Conservation (phyloP, 148 eudicot species). For the Simmondsia chinensis region DNA sequence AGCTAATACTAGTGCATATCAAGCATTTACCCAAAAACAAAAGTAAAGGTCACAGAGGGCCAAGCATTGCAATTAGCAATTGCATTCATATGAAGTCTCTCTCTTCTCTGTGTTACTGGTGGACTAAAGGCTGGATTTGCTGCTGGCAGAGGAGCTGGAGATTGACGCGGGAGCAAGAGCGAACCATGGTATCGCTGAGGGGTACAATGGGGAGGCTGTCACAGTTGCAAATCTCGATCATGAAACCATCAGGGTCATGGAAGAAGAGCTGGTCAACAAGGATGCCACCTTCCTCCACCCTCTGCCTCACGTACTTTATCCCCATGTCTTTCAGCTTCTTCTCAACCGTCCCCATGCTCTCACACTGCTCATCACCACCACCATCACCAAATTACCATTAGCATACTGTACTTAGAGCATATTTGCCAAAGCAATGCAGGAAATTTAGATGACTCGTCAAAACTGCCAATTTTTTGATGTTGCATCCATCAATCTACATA, state of each 20-base stretch:
- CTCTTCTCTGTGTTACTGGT: too few species aligned
- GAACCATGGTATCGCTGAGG: conserved; percentile 39
- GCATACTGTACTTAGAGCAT: too few species aligned
- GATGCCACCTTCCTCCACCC: conserved; percentile 77
- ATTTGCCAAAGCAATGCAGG: too few species aligned
- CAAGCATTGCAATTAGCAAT: too few species aligned
- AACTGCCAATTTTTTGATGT: too few species aligned
- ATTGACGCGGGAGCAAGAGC: conserved; percentile 56
- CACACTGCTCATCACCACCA: conserved; percentile 53
- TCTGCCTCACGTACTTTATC: conserved; percentile 35
- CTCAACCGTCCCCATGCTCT: conserved; percentile 84
- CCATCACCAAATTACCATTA: too few species aligned
- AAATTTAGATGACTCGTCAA: too few species aligned
- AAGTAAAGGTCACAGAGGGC: too few species aligned
- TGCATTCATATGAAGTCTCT: too few species aligned
- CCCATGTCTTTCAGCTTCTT: conserved; percentile 66
- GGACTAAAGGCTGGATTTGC: conserved; percentile 23
- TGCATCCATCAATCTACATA: too few species aligned
- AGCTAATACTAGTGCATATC: too few species aligned
- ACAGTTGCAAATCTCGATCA: conserved; percentile 86
- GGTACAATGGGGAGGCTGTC: conserved; percentile 73
- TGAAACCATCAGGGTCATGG: conserved; percentile 91
- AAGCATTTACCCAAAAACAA: too few species aligned
- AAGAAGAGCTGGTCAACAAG: conserved; percentile 79
- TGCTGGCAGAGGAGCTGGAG: conserved; percentile 31